Percentiles rank a stretch among this genome's conserved stretches.
Evolutionary conservation across 2,329 filamentous ascomycete species (phyloP).

Genomic region (Alternaria consortialis): DNA sequence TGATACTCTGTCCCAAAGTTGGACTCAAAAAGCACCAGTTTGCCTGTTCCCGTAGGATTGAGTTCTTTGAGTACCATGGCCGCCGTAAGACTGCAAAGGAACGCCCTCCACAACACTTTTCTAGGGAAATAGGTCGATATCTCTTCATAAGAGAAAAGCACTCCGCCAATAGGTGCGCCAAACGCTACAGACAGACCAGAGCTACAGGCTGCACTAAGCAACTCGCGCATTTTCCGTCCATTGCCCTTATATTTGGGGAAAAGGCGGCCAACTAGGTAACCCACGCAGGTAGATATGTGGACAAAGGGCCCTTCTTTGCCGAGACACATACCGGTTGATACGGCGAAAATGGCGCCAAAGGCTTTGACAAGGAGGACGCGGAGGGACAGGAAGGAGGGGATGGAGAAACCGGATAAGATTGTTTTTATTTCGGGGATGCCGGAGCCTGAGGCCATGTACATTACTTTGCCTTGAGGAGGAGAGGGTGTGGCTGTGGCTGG

Average conservation of each 20-base stretch:
- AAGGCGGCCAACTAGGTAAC: conserved; percentile 61
- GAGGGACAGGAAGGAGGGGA: conserved; percentile 65
- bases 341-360: conserved; percentile 66
- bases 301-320: conserved; percentile 71
- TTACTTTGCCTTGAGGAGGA: conserved; percentile 56
- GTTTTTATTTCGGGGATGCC: conserved; percentile 71
- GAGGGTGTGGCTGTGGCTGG: conserved; percentile 18
- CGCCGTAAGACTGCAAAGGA: conserved; percentile 66
- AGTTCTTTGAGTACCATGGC: conserved; percentile 65
- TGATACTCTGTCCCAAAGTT: conserved; percentile 66
- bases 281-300: conserved; percentile 67
- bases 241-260: conserved; percentile 68
- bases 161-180: conserved; percentile 69
- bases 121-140: conserved; percentile 68
- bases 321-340: conserved; percentile 67
- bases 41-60: conserved; percentile 69
- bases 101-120: conserved; percentile 67
- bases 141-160: conserved; percentile 68
- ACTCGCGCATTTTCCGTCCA: conserved; percentile 66
- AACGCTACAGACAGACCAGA: conserved; percentile 68
- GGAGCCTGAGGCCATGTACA: conserved; percentile 67
- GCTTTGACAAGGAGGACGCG: conserved; percentile 66
- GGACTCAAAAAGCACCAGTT: conserved; percentile 68
- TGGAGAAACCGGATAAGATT: conserved; percentile 68
- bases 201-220: conserved; percentile 66